A percentile compares a stretch with the other conserved stretches of the same genome.
Evolutionary conservation across 139 green algal species (phyloP).

Genomic region (Micractinium sp.): DNA sequence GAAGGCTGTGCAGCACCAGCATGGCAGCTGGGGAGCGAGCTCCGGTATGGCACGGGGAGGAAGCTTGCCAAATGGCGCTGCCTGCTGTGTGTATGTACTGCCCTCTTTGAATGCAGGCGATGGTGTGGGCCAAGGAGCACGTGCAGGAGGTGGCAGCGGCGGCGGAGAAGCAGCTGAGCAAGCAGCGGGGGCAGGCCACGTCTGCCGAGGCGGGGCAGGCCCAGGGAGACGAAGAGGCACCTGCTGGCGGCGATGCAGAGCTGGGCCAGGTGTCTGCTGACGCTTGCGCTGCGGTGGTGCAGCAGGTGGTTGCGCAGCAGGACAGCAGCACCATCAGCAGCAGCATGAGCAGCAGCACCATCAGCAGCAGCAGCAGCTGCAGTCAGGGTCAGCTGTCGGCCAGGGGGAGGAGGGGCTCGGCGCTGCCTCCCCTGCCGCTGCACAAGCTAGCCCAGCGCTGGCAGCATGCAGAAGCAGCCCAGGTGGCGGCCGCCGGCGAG

Average conservation of each 20-base stretch:
- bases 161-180: not conserved
- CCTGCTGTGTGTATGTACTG: not conserved
- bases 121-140: conserved; percentile 11
- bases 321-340: not conserved
- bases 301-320: not conserved
- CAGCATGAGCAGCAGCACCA: not conserved
- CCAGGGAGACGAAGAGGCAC: not conserved
- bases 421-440: not conserved
- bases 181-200: not conserved
- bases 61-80: not conserved
- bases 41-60: no score
- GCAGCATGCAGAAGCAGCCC: not conserved
- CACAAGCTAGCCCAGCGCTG: not conserved
- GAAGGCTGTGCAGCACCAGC: no score
- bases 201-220: no score
- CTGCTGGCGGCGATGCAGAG: not conserved
- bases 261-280: not conserved
- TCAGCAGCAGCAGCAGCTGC: no score
- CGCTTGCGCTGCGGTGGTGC: not conserved
- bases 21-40: not conserved
- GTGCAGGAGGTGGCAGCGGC: not conserved
- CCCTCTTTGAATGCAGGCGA: not conserved
- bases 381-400: no score
- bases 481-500: not conserved
- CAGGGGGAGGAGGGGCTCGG: not conserved